These are phyloP conservation scores for Tetrahymena thermophila DNA, from an alignment of 73 alveolate genomes.

Conservation along the genomic window DNA sequence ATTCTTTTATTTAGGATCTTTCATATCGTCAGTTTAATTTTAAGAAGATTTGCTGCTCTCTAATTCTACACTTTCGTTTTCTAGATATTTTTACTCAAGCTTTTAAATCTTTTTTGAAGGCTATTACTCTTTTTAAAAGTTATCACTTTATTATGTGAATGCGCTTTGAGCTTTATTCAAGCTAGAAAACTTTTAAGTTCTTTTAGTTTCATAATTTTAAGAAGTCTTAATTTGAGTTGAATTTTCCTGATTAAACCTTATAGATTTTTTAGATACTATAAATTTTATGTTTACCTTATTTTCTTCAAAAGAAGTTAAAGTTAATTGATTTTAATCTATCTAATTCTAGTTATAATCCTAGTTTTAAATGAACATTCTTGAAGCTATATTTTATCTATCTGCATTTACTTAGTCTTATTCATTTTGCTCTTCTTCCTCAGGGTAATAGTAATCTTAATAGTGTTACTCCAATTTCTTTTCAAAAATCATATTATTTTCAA, in stretches of 20 bases:
- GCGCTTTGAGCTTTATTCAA: no score
- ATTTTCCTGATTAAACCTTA: background rate
- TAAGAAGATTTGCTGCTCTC: background rate
- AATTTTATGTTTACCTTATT: no score
- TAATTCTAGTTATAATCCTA: no score
- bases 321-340: no score
- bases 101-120: background rate
- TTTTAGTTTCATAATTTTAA: no score
- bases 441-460: background rate
- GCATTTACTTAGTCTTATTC: background rate
- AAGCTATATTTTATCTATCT: background rate
- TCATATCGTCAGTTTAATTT: background rate
- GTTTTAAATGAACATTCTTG: background rate
- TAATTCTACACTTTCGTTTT: background rate
- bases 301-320: background rate
- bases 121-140: background rate
- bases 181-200: no score
- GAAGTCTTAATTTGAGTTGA: no score
- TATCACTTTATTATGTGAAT: no score
- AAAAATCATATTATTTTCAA: background rate
- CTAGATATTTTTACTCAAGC: background rate
- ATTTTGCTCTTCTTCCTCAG: background rate
- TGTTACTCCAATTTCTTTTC: background rate
- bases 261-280: background rate
- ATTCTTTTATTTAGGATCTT: background rate